Base-by-base conservation (phyloP, 257 asterid species). In the Ocimum tenuiflorum region DNA sequence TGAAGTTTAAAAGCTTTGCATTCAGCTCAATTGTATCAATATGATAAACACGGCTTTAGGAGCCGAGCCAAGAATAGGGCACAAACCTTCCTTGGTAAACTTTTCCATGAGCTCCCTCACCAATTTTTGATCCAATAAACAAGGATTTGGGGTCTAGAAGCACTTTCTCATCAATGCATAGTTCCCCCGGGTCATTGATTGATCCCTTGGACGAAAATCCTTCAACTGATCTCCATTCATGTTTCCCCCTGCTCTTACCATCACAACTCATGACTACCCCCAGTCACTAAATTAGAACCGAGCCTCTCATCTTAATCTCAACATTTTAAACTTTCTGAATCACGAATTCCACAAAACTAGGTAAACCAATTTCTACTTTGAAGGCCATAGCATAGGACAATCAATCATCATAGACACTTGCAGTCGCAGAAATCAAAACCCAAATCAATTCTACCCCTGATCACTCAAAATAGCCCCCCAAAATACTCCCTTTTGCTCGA, bases 71-170 rank as follows among this genome's bases (percentile, higher is more conserved):
- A 45, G 51, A 61, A 47, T 48, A 13, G 1, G 59, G 69, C 5
- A 81, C 86, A 23, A 15, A 91, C 98, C 96, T 91, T 79, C 98
- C 98, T 79, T 89, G 86, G 73, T 85, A 91, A 70, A 91, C 98
- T 76, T 91, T 91, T 7, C 96, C 98, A 80, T 91, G 98, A 83
- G 98, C 98, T 49, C 98, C 98, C 76, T 91, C 95, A 0, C 98
- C 98, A 55, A 91, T 82, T 80, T 91, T 89, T 0, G 90, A 73
- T 66, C 95, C 98, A 51, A 91, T 89, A 77, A 82, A 91, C 13
- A 91, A 79, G 56, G 86, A 75, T 69, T 80, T 91, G 6, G 98
- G 96, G 74, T 91, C 98, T 60, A 91, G 81, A 48, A 91, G 85
- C 73, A 89, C 95, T 55, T 84, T 83, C 53, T 82, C 89, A 72